Conservation (phyloP, 306 rosid genomes). For the Prunus mume region DNA sequence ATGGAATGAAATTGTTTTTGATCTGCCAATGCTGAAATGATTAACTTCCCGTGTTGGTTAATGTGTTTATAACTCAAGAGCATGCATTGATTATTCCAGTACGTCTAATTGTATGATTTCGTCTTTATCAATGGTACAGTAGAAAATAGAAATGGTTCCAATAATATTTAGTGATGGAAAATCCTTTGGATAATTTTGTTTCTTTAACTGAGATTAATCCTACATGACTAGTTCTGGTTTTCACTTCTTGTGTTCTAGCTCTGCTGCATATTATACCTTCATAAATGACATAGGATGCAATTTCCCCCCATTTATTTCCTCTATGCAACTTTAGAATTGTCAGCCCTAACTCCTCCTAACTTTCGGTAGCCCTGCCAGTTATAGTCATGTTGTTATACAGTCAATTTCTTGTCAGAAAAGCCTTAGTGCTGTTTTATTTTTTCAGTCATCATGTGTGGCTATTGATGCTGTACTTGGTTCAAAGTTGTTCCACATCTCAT, state of each 20-base stretch:
- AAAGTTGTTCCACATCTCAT: background rate
- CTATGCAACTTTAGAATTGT: background rate
- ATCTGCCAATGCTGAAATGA: background rate
- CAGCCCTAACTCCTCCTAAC: background rate
- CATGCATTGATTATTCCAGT: background rate
- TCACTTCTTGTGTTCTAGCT: background rate
- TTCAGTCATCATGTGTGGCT: background rate
- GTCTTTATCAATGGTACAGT: background rate
- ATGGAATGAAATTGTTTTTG: background rate
- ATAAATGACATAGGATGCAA: background rate
- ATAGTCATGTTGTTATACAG: background rate
- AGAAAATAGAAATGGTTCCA: background rate
- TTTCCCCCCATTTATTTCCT: background rate
- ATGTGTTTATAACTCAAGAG: background rate
- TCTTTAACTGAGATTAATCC: background rate
- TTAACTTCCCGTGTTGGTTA: background rate
- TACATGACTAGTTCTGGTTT: background rate
- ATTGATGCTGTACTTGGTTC: background rate
- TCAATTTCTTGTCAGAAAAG: background rate
- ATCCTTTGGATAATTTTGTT: background rate
- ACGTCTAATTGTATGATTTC: background rate
- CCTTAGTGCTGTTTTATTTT: background rate
- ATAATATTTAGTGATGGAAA: background rate
- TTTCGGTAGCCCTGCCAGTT: background rate
- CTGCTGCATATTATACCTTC: background rate